phyloP scores from a whole-genome alignment of 2,329 filamentous ascomycete species.

The Balansia obtecta region DNA sequence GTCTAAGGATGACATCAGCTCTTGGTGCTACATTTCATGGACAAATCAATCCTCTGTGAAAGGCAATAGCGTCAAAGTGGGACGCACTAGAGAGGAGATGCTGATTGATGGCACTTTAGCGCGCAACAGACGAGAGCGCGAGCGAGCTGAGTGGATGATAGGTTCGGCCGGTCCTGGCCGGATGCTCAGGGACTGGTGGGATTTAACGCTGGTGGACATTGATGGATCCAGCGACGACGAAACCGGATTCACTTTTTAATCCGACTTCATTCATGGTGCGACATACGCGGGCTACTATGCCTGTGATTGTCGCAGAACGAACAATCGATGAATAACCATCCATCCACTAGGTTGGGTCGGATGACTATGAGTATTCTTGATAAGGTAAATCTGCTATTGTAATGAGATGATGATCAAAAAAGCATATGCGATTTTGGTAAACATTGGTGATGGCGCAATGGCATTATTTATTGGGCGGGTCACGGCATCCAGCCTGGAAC shows the following conservation, averaged over 20 bases:
- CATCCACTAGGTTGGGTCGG: no score
- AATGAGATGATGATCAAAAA: no score
- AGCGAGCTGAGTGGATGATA: conserved; percentile 26
- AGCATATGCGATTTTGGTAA: no score
- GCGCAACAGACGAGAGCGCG: conserved; percentile 33
- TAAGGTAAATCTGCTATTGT: no score
- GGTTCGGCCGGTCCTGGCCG: conserved; percentile 8
- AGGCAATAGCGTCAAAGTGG: conserved; percentile 15
- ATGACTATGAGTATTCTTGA: no score
- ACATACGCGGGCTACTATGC: no score
- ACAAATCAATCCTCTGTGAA: conserved; percentile 2
- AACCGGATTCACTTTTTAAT: background rate
- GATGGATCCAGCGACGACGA: conserved; percentile 3
- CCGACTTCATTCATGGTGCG: no score
- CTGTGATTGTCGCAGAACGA: no score
- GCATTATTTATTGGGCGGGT: no score
- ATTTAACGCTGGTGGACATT: conserved; percentile 9
- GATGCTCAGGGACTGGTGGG: conserved; percentile 19
- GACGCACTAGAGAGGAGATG: conserved; percentile 40
- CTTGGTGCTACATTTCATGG: background rate
- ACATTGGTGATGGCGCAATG: no score
- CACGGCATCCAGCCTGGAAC: no score
- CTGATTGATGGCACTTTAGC: conserved; percentile 36
- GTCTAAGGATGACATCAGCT: conserved; percentile 5
- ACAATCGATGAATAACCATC: no score